Conservation (phyloP, 768 basidiomycete genomes). For the Rhizopogon vulgaris region DNA sequence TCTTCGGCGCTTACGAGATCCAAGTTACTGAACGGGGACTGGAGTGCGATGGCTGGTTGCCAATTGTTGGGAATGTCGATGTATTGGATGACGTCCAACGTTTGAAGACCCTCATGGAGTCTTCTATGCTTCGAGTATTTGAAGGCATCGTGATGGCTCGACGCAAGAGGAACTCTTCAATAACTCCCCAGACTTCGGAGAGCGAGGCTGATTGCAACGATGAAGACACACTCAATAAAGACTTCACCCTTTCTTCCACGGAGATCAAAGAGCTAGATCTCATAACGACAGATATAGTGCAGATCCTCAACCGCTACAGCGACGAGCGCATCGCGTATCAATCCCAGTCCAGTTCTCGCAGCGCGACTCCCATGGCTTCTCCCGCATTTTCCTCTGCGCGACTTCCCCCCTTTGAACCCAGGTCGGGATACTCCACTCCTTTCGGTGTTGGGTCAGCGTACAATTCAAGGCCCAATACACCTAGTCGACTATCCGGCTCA, state of each 20-base stretch:
- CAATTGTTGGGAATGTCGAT: conserved; percentile 67
- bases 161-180: conserved; percentile 19
- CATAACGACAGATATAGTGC: conserved; percentile 68
- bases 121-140: conserved; percentile 84
- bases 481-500: conserved; percentile 40
- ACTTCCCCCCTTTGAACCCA: conserved; percentile 31
- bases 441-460: conserved; percentile 35
- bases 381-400: conserved; percentile 35
- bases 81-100: conserved; percentile 79
- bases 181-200: conserved; percentile 30
- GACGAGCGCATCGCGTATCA: conserved; percentile 54
- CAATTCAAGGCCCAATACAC: conserved; percentile 59
- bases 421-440: conserved; percentile 60
- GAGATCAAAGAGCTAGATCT: conserved; percentile 75
- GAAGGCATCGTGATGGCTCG: conserved; percentile 63
- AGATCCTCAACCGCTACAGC: conserved; percentile 65
- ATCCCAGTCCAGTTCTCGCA: conserved; percentile 57
- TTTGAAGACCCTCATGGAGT: conserved; percentile 74
- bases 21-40: conserved; percentile 65
- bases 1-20: conserved; percentile 85
- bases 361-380: conserved; percentile 58
- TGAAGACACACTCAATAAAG: conserved; percentile 30
- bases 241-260: conserved; percentile 51
- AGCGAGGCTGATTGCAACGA: conserved; percentile 59
- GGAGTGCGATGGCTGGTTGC: conserved; percentile 88